Base-by-base conservation (phyloP, 306 rosid species). In the Dryas drummondii region DNA sequence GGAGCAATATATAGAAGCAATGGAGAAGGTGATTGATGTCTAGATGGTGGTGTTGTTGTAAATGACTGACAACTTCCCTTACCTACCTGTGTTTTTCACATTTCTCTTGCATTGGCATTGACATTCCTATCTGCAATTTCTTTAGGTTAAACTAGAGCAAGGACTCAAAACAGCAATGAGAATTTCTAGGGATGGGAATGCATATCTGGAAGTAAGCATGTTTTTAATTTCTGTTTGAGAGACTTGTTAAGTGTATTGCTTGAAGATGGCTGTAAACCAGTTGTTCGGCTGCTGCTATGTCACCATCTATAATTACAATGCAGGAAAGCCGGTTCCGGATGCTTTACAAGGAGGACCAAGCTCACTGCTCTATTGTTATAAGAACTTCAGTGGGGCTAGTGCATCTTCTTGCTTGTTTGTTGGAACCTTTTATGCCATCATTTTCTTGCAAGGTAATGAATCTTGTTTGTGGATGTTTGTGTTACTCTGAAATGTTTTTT, bases 361-460 rank as follows among this genome's bases (percentile, higher is more conserved):
- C 97, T 72, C 88, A 86, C 52, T 90, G 98, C 63, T 59, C 87
- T 51, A 56, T 92, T 72, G 97, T 92, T 69, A 90, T 92, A 87
- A 90, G 88, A 83, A 94, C 99, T 56, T 88, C 99, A 40, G 86
- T 85, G 26, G 99, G 99, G 67, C 71, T 94, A 72, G 99, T 92
- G 14, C 85, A 88, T 89, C 74, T 94, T 81, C 93, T 94, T 59
- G 96, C 96, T 44, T 90, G 97, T 79, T 82, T 94, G 26, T 84
- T 94, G 72, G 97, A 94, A 73, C 98, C 98, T 27, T 94, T 86
- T 83, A 88, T 94, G 82, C 98, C 98, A 54, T 94, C 97, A 40
- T 91, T 94, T 82, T 83, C 93, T 46, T 45, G 54, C 27, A 93
- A 91, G 92, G 98, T 94, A 86, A 32, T 50, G 57, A 69, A 40